phyloP scores from a whole-genome alignment of 257 asterid species.

The Euphrasia confusa region DNA sequence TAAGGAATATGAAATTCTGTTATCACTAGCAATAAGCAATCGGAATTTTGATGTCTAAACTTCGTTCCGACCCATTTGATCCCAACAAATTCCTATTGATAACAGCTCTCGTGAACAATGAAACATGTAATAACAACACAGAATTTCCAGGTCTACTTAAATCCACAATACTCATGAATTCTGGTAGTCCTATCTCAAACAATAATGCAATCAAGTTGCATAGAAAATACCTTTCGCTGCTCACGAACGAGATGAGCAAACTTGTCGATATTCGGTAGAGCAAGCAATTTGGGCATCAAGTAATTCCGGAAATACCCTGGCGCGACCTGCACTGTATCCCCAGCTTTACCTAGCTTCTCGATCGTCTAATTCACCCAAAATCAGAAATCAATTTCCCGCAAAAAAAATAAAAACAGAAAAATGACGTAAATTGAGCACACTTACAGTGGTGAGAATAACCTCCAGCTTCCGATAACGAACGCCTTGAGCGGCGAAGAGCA shows the following conservation, averaged over 20 bases:
- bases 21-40: too few species aligned
- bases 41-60: too few species aligned
- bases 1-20: too few species aligned
- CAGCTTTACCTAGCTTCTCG: conserved; percentile 83
- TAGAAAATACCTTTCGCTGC: conserved; percentile 70
- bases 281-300: conserved; percentile 91
- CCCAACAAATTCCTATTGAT: too few species aligned
- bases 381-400: neutral
- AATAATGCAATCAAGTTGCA: conserved; percentile 1
- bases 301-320: conserved; percentile 94
- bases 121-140: too few species aligned
- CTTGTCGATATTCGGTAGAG: conserved; percentile 88
- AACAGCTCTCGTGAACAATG: too few species aligned
- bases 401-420: neutral
- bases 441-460: conserved; percentile 54
- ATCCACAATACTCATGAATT: too few species aligned
- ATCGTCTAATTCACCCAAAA: conserved; percentile 38
- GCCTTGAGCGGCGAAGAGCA: conserved; percentile 50
- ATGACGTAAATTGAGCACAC: conserved; percentile 17
- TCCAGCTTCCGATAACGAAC: conserved; percentile 55
- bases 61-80: too few species aligned
- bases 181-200: neutral
- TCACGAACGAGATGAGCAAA: conserved; percentile 66
- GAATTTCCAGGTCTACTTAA: too few species aligned
- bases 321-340: conserved; percentile 93